Evolutionary conservation across 176 grass and related monocot genomes (phyloP), one percentile per base, ranked within the genome.

Genomic region (Juncus effusus): DNA sequence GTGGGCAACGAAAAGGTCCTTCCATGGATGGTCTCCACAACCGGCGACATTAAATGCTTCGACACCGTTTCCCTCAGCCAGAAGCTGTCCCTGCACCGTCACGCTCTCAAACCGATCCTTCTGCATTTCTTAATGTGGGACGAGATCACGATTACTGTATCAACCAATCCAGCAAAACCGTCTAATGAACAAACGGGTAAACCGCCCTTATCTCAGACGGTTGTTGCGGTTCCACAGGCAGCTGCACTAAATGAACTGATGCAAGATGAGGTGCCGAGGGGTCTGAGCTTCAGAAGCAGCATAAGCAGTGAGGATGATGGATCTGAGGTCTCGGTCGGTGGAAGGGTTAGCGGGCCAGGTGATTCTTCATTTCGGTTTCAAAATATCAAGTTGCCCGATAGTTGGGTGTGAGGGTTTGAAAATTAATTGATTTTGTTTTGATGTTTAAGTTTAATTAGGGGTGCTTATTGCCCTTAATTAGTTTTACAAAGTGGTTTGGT

Each of bases 41-140:
- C 78, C 7, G 89, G 86, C 3, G 79, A 86, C 61, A 79, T 99
- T 81, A 82, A 79, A 70, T 99, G 95, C 81, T 99, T 81, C 40
- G 95, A 99, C 79, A 99, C 89, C 0, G 89, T 99, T 38, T 94
- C 95, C 4, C 89, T 99, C 28, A 99, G 95, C 83, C 95, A 99
- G 76, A 87, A 90, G 50, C 83, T 99, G 42, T 99, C 95, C 40
- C 65, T 99, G 53, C 95, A 99, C 81, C 86, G 89, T 16, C 95
- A 99, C 40, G 95, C 95, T 14, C 61, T 99, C 37, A 77, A 67
- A 6, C 89, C 95, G 12, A 87, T 99, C 78, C 78, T 80, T 41
- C 89, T 94, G 13, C 89, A 94, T 53, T 81, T 99, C 65, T 78
- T 99, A 64, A 42, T 89, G 74, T 99, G 89, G 95, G 86, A 93